These are phyloP conservation scores for Piper longum DNA, from an alignment of 164 flowering plant genomes.

Conservation along the genomic window DNA sequence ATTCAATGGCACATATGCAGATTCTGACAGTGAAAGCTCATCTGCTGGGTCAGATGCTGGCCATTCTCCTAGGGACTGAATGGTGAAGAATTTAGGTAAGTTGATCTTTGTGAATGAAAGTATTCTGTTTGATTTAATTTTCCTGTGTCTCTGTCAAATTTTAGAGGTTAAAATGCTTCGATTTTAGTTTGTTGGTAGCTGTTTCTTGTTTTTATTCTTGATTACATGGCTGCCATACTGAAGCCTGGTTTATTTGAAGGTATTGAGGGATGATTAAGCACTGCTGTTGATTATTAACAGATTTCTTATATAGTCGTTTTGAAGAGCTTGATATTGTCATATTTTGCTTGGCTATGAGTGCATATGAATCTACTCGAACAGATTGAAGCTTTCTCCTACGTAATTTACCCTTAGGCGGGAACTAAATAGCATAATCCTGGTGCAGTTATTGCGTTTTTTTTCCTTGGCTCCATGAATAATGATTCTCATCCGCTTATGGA, in stretches of 20 bases:
- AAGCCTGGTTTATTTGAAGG: not conserved
- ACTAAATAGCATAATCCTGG: no score
- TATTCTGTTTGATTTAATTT: no score
- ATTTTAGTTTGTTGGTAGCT: not conserved
- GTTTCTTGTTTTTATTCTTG: not conserved
- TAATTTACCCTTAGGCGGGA: no score
- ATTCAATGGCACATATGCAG: constrained; percentile 17
- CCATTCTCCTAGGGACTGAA: constrained; percentile 30
- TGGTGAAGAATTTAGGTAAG: constrained; percentile 16
- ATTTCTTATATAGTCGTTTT: no score
- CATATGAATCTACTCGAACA: no score
- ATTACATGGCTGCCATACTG: not conserved
- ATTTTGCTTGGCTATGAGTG: no score
- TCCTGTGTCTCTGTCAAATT: not conserved
- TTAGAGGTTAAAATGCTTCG: not conserved
- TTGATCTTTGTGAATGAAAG: not conserved
- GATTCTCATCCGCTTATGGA: no score
- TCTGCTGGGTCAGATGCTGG: constrained; percentile 52
- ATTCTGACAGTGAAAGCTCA: constrained; percentile 71
- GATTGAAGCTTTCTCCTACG: no score
- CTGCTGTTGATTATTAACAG: not conserved
- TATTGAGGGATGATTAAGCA: not conserved
- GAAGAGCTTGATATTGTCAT: no score
- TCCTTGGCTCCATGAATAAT: no score
- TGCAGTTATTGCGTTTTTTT: no score